Conservation (phyloP, 805 yeast genomes). For the Zygoascus bituminiphila region DNA sequence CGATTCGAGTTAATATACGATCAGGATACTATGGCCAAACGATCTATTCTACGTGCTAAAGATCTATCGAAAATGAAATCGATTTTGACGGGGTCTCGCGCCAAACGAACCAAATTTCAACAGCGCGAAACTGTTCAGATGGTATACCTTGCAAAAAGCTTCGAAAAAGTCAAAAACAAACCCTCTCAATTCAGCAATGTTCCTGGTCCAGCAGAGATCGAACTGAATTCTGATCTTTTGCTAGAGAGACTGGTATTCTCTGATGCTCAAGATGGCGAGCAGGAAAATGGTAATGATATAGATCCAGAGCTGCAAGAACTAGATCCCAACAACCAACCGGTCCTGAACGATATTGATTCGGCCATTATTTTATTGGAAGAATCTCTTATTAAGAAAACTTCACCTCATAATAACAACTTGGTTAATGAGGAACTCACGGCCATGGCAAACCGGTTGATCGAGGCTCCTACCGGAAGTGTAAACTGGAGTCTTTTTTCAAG, state of each 20-base stretch:
- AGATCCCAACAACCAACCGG: slow-evolving; percentile 81
- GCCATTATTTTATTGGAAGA: slow-evolving; percentile 67
- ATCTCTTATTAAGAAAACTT: slow-evolving; percentile 52
- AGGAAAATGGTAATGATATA: slow-evolving; percentile 15
- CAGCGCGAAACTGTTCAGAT: slow-evolving; percentile 61
- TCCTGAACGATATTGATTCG: slow-evolving; percentile 57
- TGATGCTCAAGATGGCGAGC: slow-evolving; percentile 23
- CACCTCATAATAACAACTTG: slow-evolving; percentile 63
- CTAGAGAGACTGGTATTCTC: slow-evolving; percentile 67
- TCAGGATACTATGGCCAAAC: slow-evolving; percentile 23
- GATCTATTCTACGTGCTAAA: slow-evolving; percentile 19
- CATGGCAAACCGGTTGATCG: slow-evolving; percentile 62
- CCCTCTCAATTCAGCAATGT: slow-evolving; percentile 12
- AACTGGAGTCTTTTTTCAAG: slow-evolving; percentile 76
- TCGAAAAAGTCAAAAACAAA: slow-evolving; percentile 12
- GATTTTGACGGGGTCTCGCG: slow-evolving; percentile 79
- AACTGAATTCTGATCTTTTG: slow-evolving; percentile 65
- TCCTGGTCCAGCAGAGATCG: slow-evolving; percentile 31
- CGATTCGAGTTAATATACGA: slow-evolving; percentile 34
- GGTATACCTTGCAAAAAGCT: slow-evolving; percentile 59
- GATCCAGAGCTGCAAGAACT: slow-evolving; percentile 32
- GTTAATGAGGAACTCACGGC: slow-evolving; percentile 81
- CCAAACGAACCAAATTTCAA: slow-evolving; percentile 81
- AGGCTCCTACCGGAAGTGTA: slow-evolving; percentile 35
- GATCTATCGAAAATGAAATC: slow-evolving; percentile 54